A percentile compares a stretch with the other conserved stretches of the same genome.
Conservation (phyloP, 306 rosid genomes). For the Sophora flavescens region DNA sequence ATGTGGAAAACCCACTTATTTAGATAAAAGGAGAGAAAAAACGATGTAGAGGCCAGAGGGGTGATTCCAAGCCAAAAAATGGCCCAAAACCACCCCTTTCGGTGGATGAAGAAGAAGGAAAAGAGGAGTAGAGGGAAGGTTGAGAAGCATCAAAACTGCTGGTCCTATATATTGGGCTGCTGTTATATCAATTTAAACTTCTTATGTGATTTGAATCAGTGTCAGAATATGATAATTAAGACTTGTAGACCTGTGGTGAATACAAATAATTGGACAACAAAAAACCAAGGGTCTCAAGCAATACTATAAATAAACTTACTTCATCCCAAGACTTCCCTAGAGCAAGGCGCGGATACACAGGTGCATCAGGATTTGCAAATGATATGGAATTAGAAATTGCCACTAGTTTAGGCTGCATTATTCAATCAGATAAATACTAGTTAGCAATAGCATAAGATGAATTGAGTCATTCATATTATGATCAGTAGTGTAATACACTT, state of each 20-base stretch:
- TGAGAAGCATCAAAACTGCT: not conserved
- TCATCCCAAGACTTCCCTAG: slow-evolving; percentile 83
- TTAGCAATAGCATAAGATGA: slow-evolving; percentile 13
- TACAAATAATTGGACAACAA: not conserved
- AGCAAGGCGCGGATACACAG: slow-evolving; percentile 82
- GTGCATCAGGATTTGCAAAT: slow-evolving; percentile 78
- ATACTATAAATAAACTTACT: slow-evolving; percentile 53
- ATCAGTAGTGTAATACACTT: not conserved
- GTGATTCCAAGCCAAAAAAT: too few species aligned
- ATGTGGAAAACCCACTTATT: too few species aligned
- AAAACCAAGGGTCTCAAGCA: not conserved
- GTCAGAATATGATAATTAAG: slow-evolving; percentile 8
- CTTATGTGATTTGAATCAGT: not conserved
- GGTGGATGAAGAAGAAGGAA: too few species aligned
- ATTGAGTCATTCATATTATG: not conserved
- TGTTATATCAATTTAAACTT: slow-evolving; percentile 1
- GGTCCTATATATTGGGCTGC: not conserved
- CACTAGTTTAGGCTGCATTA: slow-evolving; percentile 65
- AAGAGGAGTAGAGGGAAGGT: too few species aligned
- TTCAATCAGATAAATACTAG: slow-evolving; percentile 33
- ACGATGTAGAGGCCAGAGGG: too few species aligned
- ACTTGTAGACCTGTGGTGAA: not conserved
- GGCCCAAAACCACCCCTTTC: too few species aligned
- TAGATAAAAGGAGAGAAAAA: too few species aligned
- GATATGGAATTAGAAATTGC: slow-evolving; percentile 66